A percentile compares a stretch with the other conserved stretches of the same genome.
Conservation (phyloP, 208 protist genomes). For the Endotrypanum monterogeii region DNA sequence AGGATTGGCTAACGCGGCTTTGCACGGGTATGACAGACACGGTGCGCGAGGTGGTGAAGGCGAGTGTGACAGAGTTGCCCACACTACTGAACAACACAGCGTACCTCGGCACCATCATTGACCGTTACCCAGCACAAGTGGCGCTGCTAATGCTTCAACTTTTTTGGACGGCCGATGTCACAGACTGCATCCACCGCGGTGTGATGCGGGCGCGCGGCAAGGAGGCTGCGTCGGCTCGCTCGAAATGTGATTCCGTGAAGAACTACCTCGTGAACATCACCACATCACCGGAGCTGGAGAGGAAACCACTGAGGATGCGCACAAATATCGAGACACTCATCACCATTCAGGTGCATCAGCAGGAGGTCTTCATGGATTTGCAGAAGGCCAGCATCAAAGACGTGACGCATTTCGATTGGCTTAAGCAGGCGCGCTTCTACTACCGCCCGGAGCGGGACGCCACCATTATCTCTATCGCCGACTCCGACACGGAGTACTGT, state of each 20-base stretch:
- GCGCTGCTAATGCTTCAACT: conserved; percentile 96
- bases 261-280: conserved; percentile 93
- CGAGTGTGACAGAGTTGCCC: conserved; percentile 85
- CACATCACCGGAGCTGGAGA: conserved; percentile 84
- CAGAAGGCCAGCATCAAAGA: conserved; percentile 89
- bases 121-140: conserved; percentile 96
- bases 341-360: conserved; percentile 95
- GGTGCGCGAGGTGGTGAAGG: conserved; percentile 90
- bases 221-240: conserved; percentile 71
- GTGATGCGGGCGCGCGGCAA: conserved; percentile 80
- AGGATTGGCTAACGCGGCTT: conserved; percentile 94
- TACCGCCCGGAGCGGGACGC: conserved; percentile 91
- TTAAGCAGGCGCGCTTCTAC: conserved; percentile 95
- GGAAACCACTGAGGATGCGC: conserved; percentile 86
- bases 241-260: conserved; percentile 90
- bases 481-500: conserved; percentile 95
- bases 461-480: conserved; percentile 93
- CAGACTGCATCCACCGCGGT: conserved; percentile 91
- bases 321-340: conserved; percentile 97
- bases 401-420: conserved; percentile 94
- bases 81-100: conserved; percentile 83
- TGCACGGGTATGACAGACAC: conserved; percentile 92
- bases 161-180: conserved; percentile 95
- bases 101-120: conserved; percentile 92
- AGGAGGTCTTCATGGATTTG: conserved; percentile 94